phyloP scores from a whole-genome alignment of 495 filamentous ascomycete genomes.

The Penicillium verhagenii region DNA sequence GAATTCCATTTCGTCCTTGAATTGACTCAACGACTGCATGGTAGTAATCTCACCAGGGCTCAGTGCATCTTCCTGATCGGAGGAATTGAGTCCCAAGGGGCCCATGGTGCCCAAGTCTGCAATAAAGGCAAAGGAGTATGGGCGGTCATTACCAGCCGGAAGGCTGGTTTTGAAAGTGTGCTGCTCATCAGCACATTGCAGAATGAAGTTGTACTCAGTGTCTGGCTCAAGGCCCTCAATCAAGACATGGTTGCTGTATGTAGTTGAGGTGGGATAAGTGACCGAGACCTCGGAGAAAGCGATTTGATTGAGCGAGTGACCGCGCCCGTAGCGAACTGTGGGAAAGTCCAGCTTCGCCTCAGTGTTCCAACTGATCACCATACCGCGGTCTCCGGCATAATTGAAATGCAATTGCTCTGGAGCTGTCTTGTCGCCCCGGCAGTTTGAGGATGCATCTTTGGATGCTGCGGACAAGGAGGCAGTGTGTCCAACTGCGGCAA shows the following conservation, averaged over 20 bases:
- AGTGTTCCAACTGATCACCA: constrained; percentile 16
- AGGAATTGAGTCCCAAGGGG: constrained; percentile 9
- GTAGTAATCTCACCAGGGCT: constrained; percentile 12
- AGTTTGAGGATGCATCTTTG: neutral
- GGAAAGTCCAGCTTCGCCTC: constrained; percentile 4
- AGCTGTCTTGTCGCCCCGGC: neutral
- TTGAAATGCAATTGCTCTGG: constrained; percentile 24
- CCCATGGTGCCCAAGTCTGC: constrained; percentile 17
- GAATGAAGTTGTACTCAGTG: constrained; percentile 14
- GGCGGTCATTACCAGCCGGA: constrained; percentile 7
- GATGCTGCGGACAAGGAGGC: neutral
- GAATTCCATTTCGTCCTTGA: constrained; percentile 5
- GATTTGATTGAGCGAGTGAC: neutral
- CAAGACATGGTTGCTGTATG: constrained; percentile 18
- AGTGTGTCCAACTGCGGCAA: neutral
- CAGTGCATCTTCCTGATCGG: constrained; percentile 4
- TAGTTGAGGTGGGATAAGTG: constrained; percentile 18
- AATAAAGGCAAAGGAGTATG: constrained; percentile 13
- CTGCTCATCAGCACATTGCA: neutral
- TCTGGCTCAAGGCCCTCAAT: constrained; percentile 10
- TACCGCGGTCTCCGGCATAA: constrained; percentile 13
- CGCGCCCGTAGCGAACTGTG: constrained; percentile 7
- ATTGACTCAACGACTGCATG: constrained; percentile 4
- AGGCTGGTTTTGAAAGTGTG: constrained; percentile 15
- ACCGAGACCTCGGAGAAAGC: constrained; percentile 13